Base-by-base conservation (phyloP, 495 filamentous ascomycete species). In the Entonaema liquescens region DNA sequence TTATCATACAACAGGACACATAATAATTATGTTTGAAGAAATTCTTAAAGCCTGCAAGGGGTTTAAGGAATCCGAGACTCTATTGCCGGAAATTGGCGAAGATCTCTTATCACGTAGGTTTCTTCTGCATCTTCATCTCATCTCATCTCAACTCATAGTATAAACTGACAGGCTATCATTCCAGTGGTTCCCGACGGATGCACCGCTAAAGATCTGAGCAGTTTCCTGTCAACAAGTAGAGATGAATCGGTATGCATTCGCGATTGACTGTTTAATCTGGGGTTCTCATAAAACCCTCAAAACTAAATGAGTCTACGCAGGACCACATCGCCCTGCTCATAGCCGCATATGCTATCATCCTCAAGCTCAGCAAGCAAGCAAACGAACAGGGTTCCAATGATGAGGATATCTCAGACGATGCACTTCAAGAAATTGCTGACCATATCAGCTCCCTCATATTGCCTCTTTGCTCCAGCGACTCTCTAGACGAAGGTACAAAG, bases 401-500 rank as follows among this genome's bases (percentile, higher is more conserved):
- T 0, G 54, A 62, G 23, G 65, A 44, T 9, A 29, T 38, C 13
- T n/a, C 40, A 0, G 15, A 40, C 0, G 21, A 21, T 19, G 36
- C 36, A 1, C 47, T 77, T 13, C 36, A 38, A 0, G 61, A 65
- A 12, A 54, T 74, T 25, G 38, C 65, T n/a, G 50, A 67, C 12
- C 44, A 9, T 2, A 62, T 77, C 11, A 70, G 62, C 47, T 54
- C 40, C 6, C 47, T 77, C 6, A 74, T 72, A 25, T 40, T 67
- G 2, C 75, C 75, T 4, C 5, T 72, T 7, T 74, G 70, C 49
- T 58, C 73, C 1, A 36, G 61, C 9, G 54, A 53, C 3, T 66
- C 69, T 0, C 62, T 67, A 58, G 70, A 73, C n/a, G 62, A 74
- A 64, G 75, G 75, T 72, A 25, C 28, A 29, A 15, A 12, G 12